Conservation (phyloP, 306 rosid genomes). For the Cucumis sativus region Cucumber_9930_V3 NC_026661.2:19624001-19624500, state of each 20-base stretch:
- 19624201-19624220: background rate
- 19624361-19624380: background rate
- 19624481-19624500: background rate
- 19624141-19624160: background rate
- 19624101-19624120: background rate
- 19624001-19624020: background rate
- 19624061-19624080: background rate
- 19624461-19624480: background rate
- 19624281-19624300: background rate
- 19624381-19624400: background rate
- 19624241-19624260: background rate
- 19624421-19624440: background rate
- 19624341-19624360: background rate
- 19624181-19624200: background rate
- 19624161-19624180: background rate
- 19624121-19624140: background rate
- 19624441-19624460: constrained; percentile 3
- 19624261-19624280: background rate
- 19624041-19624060: background rate
- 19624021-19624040: background rate
- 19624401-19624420: background rate
- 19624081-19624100: background rate
- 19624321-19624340: background rate
- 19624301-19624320: background rate
- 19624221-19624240: background rate